Base-by-base conservation (phyloP, 2,329 filamentous ascomycete genomes). In the Exophiala bonariae region DNA sequence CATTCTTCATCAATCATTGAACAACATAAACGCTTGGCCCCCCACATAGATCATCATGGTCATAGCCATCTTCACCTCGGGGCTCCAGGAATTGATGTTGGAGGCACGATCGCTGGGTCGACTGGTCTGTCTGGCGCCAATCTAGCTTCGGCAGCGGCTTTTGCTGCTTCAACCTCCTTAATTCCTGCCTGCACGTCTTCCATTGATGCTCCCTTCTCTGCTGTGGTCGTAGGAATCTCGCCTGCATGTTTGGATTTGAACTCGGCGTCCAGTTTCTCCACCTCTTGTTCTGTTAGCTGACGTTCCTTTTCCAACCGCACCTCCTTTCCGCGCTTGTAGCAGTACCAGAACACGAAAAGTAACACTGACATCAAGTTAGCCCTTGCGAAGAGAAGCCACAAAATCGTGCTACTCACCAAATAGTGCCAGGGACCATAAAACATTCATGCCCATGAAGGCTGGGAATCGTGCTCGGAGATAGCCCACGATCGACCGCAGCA, bases 291-390 rank as follows among this genome's bases (percentile, higher is more conserved):
- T 1, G 69, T 72, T 18, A 74, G 67, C 13, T 75, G 63, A 11
- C 73, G 69, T 54, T 81, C 79, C 41, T 74, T 81, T 63, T 86
- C 85, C 10, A 97, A 79, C 41, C 93, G 81, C 5, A 83, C 84
- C 71, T 99, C 92, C 35, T 83, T 83, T 31, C 93, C 93, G 44
- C 93, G 87, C 74, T 97, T 97, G 70, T 97, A 86, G 71, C 91
- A 97, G 71, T 97, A 99, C 91, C 92, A 99, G 60, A 97, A 84
- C 35, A 95, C 89, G 64, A 96, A 93, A 47, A 99, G 79, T 13
- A 97, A 78, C 44, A 97, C 88, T 87, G 46, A 20, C 13, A 35
- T n/a, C 9, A n/a, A 33, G 33, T 50, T 26, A 50, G 34, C n/a
- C 28, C 14, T 26, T 30, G 11, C 14, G 23, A 26, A 22, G 8